Conservation (phyloP, 2,329 filamentous ascomycete genomes). For the Alternaria infectoria region DNA sequence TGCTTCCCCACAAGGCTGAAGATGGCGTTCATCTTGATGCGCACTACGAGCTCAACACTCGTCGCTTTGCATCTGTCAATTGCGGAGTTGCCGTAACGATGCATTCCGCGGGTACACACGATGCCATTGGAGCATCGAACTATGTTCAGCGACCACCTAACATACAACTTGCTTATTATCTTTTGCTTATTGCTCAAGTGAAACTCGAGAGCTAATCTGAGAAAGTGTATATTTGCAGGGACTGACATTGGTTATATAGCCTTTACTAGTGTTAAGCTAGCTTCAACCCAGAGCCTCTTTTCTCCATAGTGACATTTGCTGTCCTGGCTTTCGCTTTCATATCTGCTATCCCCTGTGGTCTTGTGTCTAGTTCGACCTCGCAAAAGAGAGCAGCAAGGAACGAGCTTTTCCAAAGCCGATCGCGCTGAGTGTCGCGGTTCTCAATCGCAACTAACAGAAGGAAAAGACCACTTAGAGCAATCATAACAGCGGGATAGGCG, state of each 20-base stretch:
- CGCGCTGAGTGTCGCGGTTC: too few relatives aligned
- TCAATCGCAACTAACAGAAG: too few relatives aligned
- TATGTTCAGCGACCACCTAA: neutral
- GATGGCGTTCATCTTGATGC: constrained; percentile 1
- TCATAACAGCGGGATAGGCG: too few relatives aligned
- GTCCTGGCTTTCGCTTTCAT: too few relatives aligned
- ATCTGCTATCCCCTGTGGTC: too few relatives aligned
- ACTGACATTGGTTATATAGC: neutral
- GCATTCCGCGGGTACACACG: neutral
- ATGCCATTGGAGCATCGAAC: neutral
- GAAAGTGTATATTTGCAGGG: neutral
- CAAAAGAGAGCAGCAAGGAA: too few relatives aligned
- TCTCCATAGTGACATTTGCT: too few relatives aligned
- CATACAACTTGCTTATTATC: neutral
- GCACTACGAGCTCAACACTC: constrained; percentile 1
- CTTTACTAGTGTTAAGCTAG: neutral
- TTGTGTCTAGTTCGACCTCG: too few relatives aligned
- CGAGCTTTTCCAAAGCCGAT: too few relatives aligned
- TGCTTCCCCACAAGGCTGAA: constrained; percentile 2
- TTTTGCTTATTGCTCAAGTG: neutral
- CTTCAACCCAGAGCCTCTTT: too few relatives aligned
- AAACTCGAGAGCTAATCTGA: neutral
- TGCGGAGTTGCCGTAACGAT: neutral
- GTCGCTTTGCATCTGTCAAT: neutral
- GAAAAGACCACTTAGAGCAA: too few relatives aligned